Base-by-base conservation (phyloP, 306 rosid genomes). In the Hippophae tibetana region DNA sequence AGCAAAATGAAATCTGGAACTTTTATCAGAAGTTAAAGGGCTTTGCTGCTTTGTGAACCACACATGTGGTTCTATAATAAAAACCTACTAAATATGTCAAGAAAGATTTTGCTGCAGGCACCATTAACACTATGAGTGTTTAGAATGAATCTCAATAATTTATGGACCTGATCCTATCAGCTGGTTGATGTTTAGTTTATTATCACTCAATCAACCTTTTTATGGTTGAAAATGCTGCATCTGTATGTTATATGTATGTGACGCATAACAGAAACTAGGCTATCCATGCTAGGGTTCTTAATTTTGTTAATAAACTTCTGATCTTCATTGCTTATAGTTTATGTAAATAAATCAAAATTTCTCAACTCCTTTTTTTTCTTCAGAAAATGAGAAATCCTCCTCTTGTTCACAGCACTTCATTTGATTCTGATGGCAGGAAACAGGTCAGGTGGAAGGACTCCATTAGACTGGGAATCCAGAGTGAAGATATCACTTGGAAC, bases 381-480 rank as follows among this genome's bases (percentile, higher is more conserved):
- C 8, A 43, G 18, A 18, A 13, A 41, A 13, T 23, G 0, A 58
- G 9, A 6, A 13, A 14, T 14, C 13, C 49, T 11, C 56, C 3
- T 42, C 26, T 52, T 25, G 58, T 12, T 50, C 42, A 57, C 70
- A 61, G 40, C 49, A 51, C 31, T 59, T 56, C 57, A 54, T 60
- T 52, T 62, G 46, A 7, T 72, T 69, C 52, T 67, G 52, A 68
- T 74, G 44, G 12, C 89, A 90, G 97, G 90, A 18, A 84, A 74
- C 68, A 80, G 86, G 41, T 66, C 83, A 58, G 77, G 77, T 9
- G 95, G 87, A 66, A 79, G 89, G 72, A 78, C 79, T 61, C 69
- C 95, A 10, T 60, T 90, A 43, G 94, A 86, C 62, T 90, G 97
- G 97, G 90, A 82, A 59, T 54, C 95, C 1, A 77, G 97, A 54